Percentiles rank a stretch among this genome's conserved stretches.
Evolutionary conservation across 2,329 filamentous ascomycete genomes (phyloP).

Genomic region (Phaeosphaeriaceae sp.): DNA sequence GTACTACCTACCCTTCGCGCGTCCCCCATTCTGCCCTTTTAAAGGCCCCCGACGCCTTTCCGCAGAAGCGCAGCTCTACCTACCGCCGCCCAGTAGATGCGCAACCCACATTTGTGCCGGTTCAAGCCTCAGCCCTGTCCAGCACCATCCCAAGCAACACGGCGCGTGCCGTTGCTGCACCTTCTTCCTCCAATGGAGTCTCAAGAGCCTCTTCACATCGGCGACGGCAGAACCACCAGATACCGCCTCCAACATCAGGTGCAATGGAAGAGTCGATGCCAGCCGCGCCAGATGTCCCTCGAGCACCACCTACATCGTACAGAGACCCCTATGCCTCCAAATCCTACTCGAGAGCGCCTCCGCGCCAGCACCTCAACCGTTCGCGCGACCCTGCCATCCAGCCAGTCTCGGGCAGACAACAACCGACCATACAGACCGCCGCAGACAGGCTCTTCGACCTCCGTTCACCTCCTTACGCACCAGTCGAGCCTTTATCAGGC

Average conservation of each 20-base stretch:
- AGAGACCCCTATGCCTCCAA: constrained; percentile 47
- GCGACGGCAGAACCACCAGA: constrained; percentile 41
- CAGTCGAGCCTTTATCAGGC: constrained; percentile 36
- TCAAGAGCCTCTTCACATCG: constrained; percentile 34
- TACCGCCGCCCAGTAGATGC: constrained; percentile 42
- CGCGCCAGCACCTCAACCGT: constrained; percentile 34
- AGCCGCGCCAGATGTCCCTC: constrained; percentile 66
- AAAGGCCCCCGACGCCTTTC: constrained; percentile 34
- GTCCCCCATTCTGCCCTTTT: constrained; percentile 29
- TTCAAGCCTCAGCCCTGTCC: constrained; percentile 17
- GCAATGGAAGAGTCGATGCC: constrained; percentile 33
- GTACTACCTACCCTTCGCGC: constrained; percentile 26
- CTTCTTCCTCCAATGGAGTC: constrained; percentile 25
- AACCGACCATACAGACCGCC: constrained; percentile 41
- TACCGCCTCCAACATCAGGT: constrained; percentile 33
- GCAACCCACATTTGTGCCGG: constrained; percentile 23
- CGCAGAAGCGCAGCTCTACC: constrained; percentile 41
- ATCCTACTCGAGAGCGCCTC: constrained; percentile 27
- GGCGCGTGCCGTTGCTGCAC: constrained; percentile 29
- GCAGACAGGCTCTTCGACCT: constrained; percentile 40
- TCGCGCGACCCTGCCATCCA: constrained; percentile 44
- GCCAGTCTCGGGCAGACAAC: constrained; percentile 42
- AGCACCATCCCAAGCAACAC: constrained; percentile 37
- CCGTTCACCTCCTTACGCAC: constrained; percentile 39
- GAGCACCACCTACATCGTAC: constrained; percentile 55